These are phyloP conservation scores for Euphorbia peplus DNA, from an alignment of 345 rosid genomes.

Conservation along the genomic window DNA sequence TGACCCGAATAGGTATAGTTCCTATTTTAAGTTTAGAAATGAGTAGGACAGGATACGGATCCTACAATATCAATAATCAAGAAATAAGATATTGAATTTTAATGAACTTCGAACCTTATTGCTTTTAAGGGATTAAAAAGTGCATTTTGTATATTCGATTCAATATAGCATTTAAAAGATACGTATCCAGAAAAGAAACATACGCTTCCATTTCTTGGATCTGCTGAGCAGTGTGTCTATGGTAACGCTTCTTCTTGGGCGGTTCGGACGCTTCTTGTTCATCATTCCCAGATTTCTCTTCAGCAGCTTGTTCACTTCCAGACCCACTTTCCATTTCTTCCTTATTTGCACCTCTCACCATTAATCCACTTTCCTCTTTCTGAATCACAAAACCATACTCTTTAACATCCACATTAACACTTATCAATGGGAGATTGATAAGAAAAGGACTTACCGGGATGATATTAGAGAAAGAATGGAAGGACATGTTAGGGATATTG, in stretches of 20 bases:
- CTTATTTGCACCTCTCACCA: constrained; percentile 32
- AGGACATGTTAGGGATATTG: constrained; percentile 52
- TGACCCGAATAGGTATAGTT: no score
- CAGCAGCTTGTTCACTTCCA: constrained; percentile 72
- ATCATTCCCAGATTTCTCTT: constrained; percentile 71
- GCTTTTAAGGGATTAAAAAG: no score
- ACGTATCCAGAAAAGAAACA: constrained; percentile 14
- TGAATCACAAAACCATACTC: background rate
- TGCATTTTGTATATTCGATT: no score
- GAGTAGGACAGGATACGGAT: no score
- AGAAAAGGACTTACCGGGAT: constrained; percentile 53
- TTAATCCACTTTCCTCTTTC: constrained; percentile 69
- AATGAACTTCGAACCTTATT: no score
- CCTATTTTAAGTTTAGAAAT: no score
- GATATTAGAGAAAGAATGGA: constrained; percentile 55
- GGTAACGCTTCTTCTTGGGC: constrained; percentile 83
- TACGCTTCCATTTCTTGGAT: constrained; percentile 98
- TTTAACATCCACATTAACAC: no score
- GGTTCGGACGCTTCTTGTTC: constrained; percentile 52
- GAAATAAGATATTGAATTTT: no score
- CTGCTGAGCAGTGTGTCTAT: constrained; percentile 87
- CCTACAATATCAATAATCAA: no score
- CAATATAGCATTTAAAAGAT: no score
- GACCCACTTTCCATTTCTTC: constrained; percentile 84
- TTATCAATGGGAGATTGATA: background rate